Percentiles rank a stretch among this genome's conserved stretches.
phyloP scores from a whole-genome alignment of 2,329 filamentous ascomycete genomes.

The Verticillium klebahnii region DNA sequence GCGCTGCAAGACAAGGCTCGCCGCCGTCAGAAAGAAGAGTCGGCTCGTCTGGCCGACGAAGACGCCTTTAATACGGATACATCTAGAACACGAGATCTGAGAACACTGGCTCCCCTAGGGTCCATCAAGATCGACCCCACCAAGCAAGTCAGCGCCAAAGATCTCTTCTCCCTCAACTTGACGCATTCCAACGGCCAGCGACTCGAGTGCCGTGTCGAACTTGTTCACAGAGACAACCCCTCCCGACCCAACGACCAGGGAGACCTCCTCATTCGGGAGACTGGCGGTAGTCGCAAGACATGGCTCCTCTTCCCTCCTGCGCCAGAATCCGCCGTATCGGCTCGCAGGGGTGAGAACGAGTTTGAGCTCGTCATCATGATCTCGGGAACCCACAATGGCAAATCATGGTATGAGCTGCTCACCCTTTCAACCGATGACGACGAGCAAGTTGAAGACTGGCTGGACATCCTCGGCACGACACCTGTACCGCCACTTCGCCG shows the following conservation, averaged over 20 bases:
- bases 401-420: slow-evolving; percentile 80
- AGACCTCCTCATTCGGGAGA: slow-evolving; percentile 88
- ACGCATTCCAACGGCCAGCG: slow-evolving; percentile 86
- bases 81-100: slow-evolving; percentile 72
- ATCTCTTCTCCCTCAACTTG: slow-evolving; percentile 82
- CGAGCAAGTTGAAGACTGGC: slow-evolving; percentile 78
- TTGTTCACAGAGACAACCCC: slow-evolving; percentile 78
- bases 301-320: slow-evolving; percentile 94
- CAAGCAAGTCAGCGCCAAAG: slow-evolving; percentile 82
- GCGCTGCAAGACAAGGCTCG: slow-evolving; percentile 72
- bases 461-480: slow-evolving; percentile 64
- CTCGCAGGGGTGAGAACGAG: slow-evolving; percentile 65
- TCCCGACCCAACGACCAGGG: slow-evolving; percentile 63
- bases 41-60: slow-evolving; percentile 74
- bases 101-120: slow-evolving; percentile 67
- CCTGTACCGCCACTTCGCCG: slow-evolving; percentile 42
- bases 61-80: slow-evolving; percentile 81
- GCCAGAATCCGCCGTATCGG: slow-evolving; percentile 68
- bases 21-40: slow-evolving; percentile 57
- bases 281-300: slow-evolving; percentile 64
- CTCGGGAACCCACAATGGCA: slow-evolving; percentile 59
- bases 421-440: slow-evolving; percentile 73
- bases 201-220: slow-evolving; percentile 81
- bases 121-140: slow-evolving; percentile 68
- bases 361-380: slow-evolving; percentile 84